Base-by-base conservation (phyloP, 805 yeast species). In the Nakazawaea ernobii region DNA sequence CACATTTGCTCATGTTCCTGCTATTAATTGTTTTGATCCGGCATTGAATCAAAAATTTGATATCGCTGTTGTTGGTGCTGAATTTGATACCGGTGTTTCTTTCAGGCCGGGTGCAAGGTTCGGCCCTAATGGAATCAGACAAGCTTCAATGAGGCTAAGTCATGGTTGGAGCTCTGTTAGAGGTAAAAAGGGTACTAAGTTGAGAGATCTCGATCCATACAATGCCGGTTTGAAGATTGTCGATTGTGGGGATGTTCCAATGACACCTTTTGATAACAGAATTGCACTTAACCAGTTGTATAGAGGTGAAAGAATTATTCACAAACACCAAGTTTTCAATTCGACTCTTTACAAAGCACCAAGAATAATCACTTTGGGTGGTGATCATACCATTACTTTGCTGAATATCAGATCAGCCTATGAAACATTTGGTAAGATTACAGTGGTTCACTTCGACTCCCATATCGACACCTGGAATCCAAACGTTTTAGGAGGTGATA, bases 391-490 rank as follows among this genome's bases (percentile, higher is more conserved):
- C 4, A 61, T 79, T 35, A 68, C 80, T 1, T 65, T 79, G 29
- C 71, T 77, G 74, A 68, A 74, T 3, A 59, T 80, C 32, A 70
- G 69, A 50, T 69, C 81, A 10, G 78, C 77, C 1, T 74, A 66
- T 52, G 83, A 79, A 53, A 63, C 68, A 28, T 68, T 60, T 49
- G 78, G 76, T 0, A 65, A 67, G 32, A 46, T 79, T 7, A 71
- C 77, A 5, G 80, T 79, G n/a, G 59, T 79, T 14, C 85, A 82
- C 58, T 82, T 82, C 52, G 88, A 82, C 58, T 72, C 84, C 26
- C 89, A 82, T 59, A 71, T 82, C 39, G 89, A 83, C 62, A 82
- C 88, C 2, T 82, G 87, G 84, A 72, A 75, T 53, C 89, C 89
- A 5, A 60, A 68, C 44, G 74, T 71, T 15, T 66, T 81, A 32